Conservation (phyloP, 148 eudicot species). For the Rheum nobile region DNA sequence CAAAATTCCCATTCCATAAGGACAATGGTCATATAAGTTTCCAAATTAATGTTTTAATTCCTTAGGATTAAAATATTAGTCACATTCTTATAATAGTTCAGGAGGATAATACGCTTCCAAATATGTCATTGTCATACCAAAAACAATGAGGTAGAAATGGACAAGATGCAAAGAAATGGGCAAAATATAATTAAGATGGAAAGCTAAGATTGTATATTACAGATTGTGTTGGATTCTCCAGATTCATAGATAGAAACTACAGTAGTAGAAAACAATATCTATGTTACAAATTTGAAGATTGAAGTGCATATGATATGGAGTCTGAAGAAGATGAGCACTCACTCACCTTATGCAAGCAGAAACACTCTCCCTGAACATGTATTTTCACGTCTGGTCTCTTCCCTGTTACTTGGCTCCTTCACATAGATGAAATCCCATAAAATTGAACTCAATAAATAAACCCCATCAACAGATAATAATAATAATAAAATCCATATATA, state of each 20-base stretch:
- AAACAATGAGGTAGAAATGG: background rate
- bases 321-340: background rate
- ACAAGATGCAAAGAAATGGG: background rate
- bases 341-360: conserved; percentile 62
- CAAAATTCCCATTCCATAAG: background rate
- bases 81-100: background rate
- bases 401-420: conserved; percentile 40
- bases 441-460: background rate
- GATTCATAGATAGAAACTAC: background rate
- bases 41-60: background rate
- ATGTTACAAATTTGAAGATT: background rate
- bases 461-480: background rate
- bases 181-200: background rate
- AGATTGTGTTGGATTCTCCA: background rate
- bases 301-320: background rate
- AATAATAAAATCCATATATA: background rate
- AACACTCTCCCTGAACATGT: conserved; percentile 40
- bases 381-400: conserved; percentile 53
- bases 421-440: background rate
- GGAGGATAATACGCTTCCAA: background rate
- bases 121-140: background rate
- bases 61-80: background rate
- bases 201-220: background rate
- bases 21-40: background rate
- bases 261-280: background rate